Base-by-base conservation (phyloP, 805 yeast genomes). In the Kodamaea laetipori region DNA sequence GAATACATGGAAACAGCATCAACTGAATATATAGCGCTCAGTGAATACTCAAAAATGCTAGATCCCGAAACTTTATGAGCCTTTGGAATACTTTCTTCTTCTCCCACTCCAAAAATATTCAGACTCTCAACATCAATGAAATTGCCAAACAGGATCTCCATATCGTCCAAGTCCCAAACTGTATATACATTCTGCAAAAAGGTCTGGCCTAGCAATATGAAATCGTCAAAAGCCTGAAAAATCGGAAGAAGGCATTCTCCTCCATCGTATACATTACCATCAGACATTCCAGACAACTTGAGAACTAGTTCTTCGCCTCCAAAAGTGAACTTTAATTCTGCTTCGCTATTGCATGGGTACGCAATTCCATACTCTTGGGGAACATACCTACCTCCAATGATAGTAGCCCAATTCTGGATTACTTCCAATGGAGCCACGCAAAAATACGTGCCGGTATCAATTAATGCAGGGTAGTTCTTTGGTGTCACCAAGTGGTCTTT, bases 401-500 rank as follows among this genome's bases (percentile, higher is more conserved):
- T 23, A 5, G 32, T 25, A 10, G 43, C 35, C 25, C 42, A 32
- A 12, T 41, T 45, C 6, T 38, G 26, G 12, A 45, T 23, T 2
- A 38, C 49, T 12, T 39, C 35, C 21, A 26, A 4, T 10, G 49
- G 49, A 5, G 46, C 46, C 8, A 33, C 37, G 6, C 37, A 26
- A 9, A 26, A 19, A 27, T 41, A 42, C 4, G 49, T 42, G 11
- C 43, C 31, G 6, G 46, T 37, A 21, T 45, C 49, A 18, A 45
- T 27, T 8, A 45, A 38, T 3, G 43, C 42, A 7, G 49, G 49
- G 37, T 42, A 45, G 28, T 37, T 25, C 21, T 45, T 41, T 7
- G 19, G 19, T 2, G 39, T 34, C 25, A 30, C 37, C 36, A n/a
- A 37, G 13, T 21, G 40, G 43, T 13, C 12, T 13, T 34, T 37